Evolutionary conservation across 495 filamentous ascomycete species (phyloP).

Genomic region (Hyaloscypha variabilis): DNA sequence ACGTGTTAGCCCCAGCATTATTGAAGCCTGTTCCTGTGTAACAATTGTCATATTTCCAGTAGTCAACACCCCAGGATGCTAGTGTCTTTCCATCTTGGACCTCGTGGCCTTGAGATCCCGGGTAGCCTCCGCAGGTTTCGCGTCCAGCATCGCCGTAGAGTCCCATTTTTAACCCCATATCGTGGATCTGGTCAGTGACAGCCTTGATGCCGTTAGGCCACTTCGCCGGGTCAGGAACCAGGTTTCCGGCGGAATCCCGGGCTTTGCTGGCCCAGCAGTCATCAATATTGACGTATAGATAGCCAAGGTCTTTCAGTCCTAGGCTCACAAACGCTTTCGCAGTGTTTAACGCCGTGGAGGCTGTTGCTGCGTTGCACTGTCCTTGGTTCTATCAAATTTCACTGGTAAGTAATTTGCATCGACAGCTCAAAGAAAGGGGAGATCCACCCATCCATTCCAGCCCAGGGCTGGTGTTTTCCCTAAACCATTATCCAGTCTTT

Average conservation of each 20-base stretch:
- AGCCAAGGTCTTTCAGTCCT: neutral
- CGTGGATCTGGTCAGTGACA: constrained; percentile 33
- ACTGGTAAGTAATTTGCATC: too few relatives aligned
- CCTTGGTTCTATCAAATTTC: too few relatives aligned
- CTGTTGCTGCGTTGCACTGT: too few relatives aligned
- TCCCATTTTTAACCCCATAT: constrained; percentile 37
- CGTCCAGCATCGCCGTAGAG: constrained; percentile 38
- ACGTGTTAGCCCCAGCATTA: constrained; percentile 45
- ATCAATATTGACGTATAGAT: constrained; percentile 33
- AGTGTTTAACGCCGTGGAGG: too few relatives aligned
- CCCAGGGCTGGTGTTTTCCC: too few relatives aligned
- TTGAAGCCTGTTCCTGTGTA: constrained; percentile 47
- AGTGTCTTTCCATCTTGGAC: constrained; percentile 45
- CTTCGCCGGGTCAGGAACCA: constrained; percentile 27
- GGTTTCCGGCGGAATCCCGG: constrained; percentile 21
- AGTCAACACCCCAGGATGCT: constrained; percentile 46
- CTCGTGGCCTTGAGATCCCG: constrained; percentile 43
- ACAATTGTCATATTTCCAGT: constrained; percentile 56
- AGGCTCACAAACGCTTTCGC: too few relatives aligned
- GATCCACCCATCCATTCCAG: too few relatives aligned
- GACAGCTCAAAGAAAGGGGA: too few relatives aligned
- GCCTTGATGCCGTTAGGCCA: constrained; percentile 35
- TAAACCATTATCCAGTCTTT: too few relatives aligned
- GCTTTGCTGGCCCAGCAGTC: constrained; percentile 54
- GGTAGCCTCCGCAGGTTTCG: constrained; percentile 37